Percentiles rank a stretch among this genome's conserved stretches.
These are phyloP conservation scores for Cryptococcus sp. DNA, from an alignment of 1,284 basidiomycete species.

Conservation along the genomic window DNA sequence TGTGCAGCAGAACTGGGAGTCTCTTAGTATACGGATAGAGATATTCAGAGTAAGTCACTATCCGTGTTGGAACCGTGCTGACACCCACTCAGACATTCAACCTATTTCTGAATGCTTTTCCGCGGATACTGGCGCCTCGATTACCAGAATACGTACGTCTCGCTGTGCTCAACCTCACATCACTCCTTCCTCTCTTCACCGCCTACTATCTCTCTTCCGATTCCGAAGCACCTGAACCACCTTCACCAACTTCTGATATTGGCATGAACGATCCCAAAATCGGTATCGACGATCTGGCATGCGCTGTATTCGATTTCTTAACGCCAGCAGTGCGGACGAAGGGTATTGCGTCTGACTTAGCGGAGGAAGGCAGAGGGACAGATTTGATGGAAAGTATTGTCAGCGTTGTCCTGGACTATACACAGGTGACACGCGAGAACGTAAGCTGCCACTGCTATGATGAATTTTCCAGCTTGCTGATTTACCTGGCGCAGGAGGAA, in stretches of 20 bases:
- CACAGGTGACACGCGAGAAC: conserved; percentile 86
- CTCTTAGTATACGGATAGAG: conserved; percentile 71
- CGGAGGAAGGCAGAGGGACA: conserved; percentile 51
- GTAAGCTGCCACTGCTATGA: conserved; percentile 55
- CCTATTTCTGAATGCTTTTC: conserved; percentile 73
- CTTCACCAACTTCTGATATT: conserved; percentile 65
- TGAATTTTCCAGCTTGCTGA: neutral
- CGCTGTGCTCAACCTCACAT: conserved; percentile 66
- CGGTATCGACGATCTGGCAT: conserved; percentile 67
- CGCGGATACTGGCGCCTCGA: conserved; percentile 64
- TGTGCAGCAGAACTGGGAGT: conserved; percentile 70
- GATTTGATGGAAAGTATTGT: conserved; percentile 60
- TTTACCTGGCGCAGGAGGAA: conserved; percentile 65
- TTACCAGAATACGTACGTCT: conserved; percentile 64
- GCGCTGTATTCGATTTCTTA: conserved; percentile 78
- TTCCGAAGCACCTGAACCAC: conserved; percentile 56
- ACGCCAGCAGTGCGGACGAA: conserved; percentile 61
- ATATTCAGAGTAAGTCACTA: conserved; percentile 68
- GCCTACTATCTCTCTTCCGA: conserved; percentile 64
- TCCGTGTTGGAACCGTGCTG: neutral
- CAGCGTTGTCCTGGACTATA: conserved; percentile 66
- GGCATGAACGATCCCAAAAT: conserved; percentile 58
- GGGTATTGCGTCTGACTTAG: conserved; percentile 16
- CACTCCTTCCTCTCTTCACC: conserved; percentile 66
- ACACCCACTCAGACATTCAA: conserved; percentile 64